Evolutionary conservation across 1,139 yeast genomes (phyloP).

Genomic region (Wickerhamomyces sp.): DNA sequence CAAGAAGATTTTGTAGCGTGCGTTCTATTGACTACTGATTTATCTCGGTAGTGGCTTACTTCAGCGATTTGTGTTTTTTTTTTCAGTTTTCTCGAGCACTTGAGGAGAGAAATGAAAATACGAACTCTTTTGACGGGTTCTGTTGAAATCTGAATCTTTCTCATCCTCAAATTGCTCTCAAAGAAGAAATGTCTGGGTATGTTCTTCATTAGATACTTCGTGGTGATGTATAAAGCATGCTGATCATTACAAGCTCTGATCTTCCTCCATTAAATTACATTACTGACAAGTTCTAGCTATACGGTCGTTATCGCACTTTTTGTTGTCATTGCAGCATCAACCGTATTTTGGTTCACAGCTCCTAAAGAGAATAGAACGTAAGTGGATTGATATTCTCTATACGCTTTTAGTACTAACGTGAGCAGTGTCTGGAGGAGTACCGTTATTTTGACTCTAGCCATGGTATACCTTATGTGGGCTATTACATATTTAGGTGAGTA

Average conservation of each 20-base stretch:
- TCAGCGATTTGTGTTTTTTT: no score
- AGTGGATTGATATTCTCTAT: constrained; percentile 20
- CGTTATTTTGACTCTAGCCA: constrained; percentile 69
- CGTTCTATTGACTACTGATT: no score
- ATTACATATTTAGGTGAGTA: constrained; percentile 60
- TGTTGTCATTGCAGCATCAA: constrained; percentile 50
- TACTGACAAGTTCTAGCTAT: constrained; percentile 43
- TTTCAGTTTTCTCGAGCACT: no score
- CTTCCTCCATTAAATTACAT: background rate
- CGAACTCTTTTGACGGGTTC: no score
- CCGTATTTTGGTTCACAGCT: constrained; percentile 52
- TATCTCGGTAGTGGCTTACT: no score
- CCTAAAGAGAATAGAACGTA: constrained; percentile 48
- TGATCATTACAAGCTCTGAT: background rate
- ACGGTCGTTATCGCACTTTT: constrained; percentile 66
- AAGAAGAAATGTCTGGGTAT: background rate
- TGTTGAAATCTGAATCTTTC: no score
- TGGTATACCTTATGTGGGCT: constrained; percentile 96
- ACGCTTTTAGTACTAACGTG: background rate
- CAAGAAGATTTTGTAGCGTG: no score
- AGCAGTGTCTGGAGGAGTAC: constrained; percentile 86
- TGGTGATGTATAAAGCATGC: background rate
- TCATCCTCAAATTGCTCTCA: background rate
- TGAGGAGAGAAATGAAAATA: no score
- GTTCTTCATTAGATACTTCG: background rate